Conservation (phyloP, 768 basidiomycete species). For the Pisolithus sp. region DNA sequence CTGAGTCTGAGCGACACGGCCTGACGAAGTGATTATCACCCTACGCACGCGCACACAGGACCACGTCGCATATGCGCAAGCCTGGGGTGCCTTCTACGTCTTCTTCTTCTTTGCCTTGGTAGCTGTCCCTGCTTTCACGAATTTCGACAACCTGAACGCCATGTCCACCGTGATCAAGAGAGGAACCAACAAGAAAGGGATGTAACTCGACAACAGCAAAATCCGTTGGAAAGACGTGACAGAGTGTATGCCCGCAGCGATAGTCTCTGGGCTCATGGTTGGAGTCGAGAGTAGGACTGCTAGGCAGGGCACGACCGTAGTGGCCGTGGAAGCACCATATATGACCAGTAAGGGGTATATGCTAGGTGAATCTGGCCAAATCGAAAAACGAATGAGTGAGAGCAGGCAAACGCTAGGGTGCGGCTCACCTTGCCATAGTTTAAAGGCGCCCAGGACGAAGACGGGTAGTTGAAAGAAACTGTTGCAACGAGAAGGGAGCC, state of each 20-base stretch:
- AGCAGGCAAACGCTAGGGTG: background rate
- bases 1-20: too few relatives aligned
- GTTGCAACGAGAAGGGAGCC: background rate
- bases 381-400: background rate
- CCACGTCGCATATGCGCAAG: too few relatives aligned
- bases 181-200: conserved; percentile 72
- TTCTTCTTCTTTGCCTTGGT: conserved; percentile 10
- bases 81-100: conserved; percentile 3
- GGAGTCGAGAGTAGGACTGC: conserved; percentile 51
- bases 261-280: conserved; percentile 28
- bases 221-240: conserved; percentile 47
- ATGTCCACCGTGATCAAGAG: conserved; percentile 71
- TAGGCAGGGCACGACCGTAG: conserved; percentile 72
- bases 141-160: conserved; percentile 35
- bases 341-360: conserved; percentile 61
- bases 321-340: conserved; percentile 74
- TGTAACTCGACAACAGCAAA: conserved; percentile 59
- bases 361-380: conserved; percentile 36
- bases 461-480: conserved; percentile 72
- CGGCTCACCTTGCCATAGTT: conserved; percentile 48
- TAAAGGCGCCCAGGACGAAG: conserved; percentile 62
- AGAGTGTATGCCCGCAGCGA: conserved; percentile 27
- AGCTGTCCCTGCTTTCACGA: conserved; percentile 25
- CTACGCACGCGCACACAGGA: too few relatives aligned
- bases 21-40: too few relatives aligned